Base-by-base conservation (phyloP, 805 yeast genomes). In the Metschnikowia colocasiae region DNA sequence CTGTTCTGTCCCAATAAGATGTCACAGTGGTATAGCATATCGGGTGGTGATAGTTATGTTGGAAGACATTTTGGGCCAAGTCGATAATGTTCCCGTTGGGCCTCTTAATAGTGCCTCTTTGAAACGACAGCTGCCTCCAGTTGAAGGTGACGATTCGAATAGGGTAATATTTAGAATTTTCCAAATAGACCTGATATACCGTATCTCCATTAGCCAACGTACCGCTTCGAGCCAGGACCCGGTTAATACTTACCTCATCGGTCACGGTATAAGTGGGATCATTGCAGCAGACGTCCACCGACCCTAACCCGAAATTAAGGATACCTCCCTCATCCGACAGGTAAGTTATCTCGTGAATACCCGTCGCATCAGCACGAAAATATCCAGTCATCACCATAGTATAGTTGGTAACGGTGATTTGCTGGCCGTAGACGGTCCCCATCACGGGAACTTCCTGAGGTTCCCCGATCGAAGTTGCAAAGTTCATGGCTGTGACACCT, bases 261-360 rank as follows among this genome's bases (percentile, higher is more conserved):
- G 49, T 39, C 4, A 52, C 53, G 36, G 46, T 40, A 3, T 49
- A 49, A 9, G 47, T 38, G 7, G 57, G 52, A 33, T 54, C 50
- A 25, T 48, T 38, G 40, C 57, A 54, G 38, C 57, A 54, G 4
- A 3, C 6, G n/a, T 13, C 13, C 13, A 5, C 6, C 4, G 30
- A 29, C 8, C 20, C 20, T 13, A n/a, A n/a, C n/a, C 40, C 40
- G 6, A 37, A 15, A 10, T 13, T 15, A 8, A 37, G n/a, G 15
- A 37, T 25, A 12, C 40, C 40, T 2, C 40, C 40, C 22, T 37
- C 40, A n/a, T 37, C 40, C 6, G 31, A 10, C 4, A 0, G 15
- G 15, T 23, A 37, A 4, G 4, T 1, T 16, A 37, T 25, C n/a
- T 2, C 2, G 22, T 37, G 16, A 3, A 0, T n/a, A 25, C 40